phyloP scores from a whole-genome alignment of 2,329 filamentous ascomycete genomes.

The Colletotrichum graminicola region DNA sequence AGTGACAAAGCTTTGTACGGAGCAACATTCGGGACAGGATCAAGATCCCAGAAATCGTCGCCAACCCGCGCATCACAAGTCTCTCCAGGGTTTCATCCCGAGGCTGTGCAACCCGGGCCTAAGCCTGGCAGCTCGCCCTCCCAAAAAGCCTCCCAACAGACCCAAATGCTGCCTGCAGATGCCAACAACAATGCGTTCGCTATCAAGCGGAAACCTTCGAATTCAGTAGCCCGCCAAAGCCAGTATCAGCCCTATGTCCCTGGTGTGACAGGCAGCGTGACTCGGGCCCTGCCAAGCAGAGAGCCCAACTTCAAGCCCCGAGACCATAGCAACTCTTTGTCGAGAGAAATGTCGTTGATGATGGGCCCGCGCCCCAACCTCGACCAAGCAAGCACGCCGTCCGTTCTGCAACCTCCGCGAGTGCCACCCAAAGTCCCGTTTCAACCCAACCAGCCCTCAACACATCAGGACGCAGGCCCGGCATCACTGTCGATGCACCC shows the following conservation, averaged over 20 bases:
- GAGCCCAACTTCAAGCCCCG: constrained; percentile 10
- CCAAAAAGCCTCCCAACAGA: not conserved
- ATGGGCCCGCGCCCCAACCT: constrained; percentile 42
- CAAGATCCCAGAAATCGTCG: constrained; percentile 32
- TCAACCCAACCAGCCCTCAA: not conserved
- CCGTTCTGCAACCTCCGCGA: constrained; percentile 46
- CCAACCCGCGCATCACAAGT: not conserved
- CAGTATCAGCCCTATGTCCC: constrained; percentile 41
- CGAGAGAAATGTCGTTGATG: constrained; percentile 46
- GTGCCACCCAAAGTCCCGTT: constrained; percentile 42
- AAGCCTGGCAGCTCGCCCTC: not conserved
- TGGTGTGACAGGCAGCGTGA: constrained; percentile 7
- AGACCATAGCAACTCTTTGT: constrained; percentile 44
- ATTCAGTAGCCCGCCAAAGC: constrained; percentile 14
- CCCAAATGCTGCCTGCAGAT: not conserved
- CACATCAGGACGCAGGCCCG: not conserved
- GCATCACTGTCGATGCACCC: not conserved
- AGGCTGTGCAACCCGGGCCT: not conserved
- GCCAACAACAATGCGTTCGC: constrained; percentile 1
- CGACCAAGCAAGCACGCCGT: constrained; percentile 43
- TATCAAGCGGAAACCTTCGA: constrained; percentile 40
- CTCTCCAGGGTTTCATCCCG: not conserved
- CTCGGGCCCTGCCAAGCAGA: not conserved
- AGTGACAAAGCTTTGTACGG: constrained; percentile 34
- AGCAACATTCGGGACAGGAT: constrained; percentile 40